Evolutionary conservation across 2,329 filamentous ascomycete species (phyloP).

Genomic region (Fusarium luffae): DNA sequence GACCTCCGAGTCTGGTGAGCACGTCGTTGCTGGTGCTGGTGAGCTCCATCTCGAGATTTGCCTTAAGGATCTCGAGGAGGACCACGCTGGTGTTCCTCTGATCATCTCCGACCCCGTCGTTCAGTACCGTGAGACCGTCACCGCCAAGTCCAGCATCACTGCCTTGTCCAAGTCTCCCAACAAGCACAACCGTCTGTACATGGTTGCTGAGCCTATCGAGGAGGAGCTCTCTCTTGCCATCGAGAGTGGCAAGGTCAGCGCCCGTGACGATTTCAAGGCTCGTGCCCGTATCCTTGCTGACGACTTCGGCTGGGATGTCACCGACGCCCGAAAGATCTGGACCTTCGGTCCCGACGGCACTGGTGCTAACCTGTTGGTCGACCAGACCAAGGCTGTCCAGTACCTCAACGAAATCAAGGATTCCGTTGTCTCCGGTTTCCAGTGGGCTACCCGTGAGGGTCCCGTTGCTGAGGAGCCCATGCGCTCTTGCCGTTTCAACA

Average conservation of each 20-base stretch:
- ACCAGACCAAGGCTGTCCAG: conserved; percentile 99
- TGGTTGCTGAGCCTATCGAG: conserved; percentile 87
- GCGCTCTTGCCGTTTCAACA: conserved; percentile 97
- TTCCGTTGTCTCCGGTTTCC: conserved; percentile 99
- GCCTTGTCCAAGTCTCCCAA: conserved; percentile 99
- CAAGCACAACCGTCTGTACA: conserved; percentile 99
- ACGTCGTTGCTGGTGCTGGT: conserved; percentile 98
- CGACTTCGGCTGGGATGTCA: conserved; percentile 99
- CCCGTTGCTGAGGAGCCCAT: conserved; percentile 98
- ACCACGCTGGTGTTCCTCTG: conserved; percentile 98
- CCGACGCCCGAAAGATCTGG: conserved; percentile 99
- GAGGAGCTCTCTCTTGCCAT: conserved; percentile 94
- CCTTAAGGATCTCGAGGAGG: conserved; percentile 99
- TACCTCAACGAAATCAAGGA: conserved; percentile 99
- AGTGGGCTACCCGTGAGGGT: conserved; percentile 98
- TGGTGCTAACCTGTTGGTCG: conserved; percentile 97
- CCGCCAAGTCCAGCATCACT: conserved; percentile 86
- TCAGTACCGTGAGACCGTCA: conserved; percentile 97
- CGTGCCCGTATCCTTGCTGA: conserved; percentile 96
- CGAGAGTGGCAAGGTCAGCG: conserved; percentile 88
- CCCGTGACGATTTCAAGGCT: conserved; percentile 98
- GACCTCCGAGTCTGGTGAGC: conserved; percentile 94
- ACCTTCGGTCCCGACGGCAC: conserved; percentile 98
- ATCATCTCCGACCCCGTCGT: conserved; percentile 98
- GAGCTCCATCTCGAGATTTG: conserved; percentile 99